A percentile compares a stretch with the other conserved stretches of the same genome.
These are phyloP conservation scores for Xylaria sp. DNA, from an alignment of 2,329 filamentous ascomycete species.

Conservation along the genomic window DNA sequence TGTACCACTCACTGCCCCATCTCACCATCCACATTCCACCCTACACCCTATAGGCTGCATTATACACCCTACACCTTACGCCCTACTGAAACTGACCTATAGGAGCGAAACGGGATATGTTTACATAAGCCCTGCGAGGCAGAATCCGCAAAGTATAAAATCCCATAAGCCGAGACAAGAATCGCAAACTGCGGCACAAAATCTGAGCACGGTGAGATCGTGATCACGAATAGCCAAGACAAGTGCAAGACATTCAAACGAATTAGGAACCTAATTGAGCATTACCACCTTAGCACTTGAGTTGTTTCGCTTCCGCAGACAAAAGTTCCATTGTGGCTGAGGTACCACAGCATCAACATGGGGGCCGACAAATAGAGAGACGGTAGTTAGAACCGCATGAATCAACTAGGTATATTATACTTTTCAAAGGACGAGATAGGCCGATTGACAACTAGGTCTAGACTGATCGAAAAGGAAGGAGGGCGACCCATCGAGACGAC, in stretches of 20 bases:
- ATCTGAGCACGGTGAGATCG: not conserved
- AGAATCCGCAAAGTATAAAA: not conserved
- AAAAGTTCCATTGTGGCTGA: not conserved
- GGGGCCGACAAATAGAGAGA: not conserved
- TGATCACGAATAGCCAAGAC: not conserved
- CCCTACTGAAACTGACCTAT: not conserved
- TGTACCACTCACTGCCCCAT: not conserved
- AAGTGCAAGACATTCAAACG: not conserved
- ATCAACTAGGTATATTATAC: conserved; percentile 3
- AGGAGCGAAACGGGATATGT: not conserved
- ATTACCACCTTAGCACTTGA: not conserved
- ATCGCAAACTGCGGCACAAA: not conserved
- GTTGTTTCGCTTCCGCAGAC: not conserved
- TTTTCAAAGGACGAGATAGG: not conserved
- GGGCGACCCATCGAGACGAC: not conserved
- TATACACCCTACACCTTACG: not conserved
- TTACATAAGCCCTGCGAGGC: not conserved
- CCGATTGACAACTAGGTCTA: not conserved
- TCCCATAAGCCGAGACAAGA: not conserved
- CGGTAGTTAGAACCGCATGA: not conserved
- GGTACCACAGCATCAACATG: not conserved
- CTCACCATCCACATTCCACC: not conserved
- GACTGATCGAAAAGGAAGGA: not conserved
- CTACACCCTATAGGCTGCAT: not conserved
- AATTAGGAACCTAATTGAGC: not conserved